These are phyloP conservation scores for Leccinum longicurvipes DNA, from an alignment of 768 basidiomycete genomes.

Conservation along the genomic window DNA sequence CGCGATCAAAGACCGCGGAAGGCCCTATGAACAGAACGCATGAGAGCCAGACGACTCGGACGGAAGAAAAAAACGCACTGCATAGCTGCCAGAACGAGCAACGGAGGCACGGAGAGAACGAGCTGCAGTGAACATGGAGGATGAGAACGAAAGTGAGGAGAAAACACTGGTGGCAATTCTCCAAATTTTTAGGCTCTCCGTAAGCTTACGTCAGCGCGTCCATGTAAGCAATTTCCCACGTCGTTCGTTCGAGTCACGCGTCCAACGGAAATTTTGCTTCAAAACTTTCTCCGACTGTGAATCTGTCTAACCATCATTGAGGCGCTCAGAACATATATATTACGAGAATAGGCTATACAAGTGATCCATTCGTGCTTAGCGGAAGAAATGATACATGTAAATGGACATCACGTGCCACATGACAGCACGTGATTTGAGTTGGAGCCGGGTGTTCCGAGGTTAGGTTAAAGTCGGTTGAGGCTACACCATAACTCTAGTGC, in stretches of 20 bases:
- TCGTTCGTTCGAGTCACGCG: slow-evolving; percentile 3
- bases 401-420: not conserved
- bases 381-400: not conserved
- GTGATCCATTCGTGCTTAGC: not conserved
- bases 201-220: slow-evolving; percentile 27
- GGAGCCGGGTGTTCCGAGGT: not conserved
- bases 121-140: slow-evolving; percentile 71
- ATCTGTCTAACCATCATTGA: not conserved
- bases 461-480: no score
- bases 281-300: not conserved
- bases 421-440: not conserved
- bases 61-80: slow-evolving; percentile 39
- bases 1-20: slow-evolving; percentile 72
- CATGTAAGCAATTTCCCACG: slow-evolving; percentile 16
- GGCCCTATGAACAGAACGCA: slow-evolving; percentile 39
- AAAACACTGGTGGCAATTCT: slow-evolving; percentile 32
- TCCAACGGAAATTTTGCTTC: not conserved
- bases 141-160: slow-evolving; percentile 35
- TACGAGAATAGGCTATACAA: not conserved
- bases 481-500: not conserved
- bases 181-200: slow-evolving; percentile 44
- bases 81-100: slow-evolving; percentile 60
- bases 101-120: slow-evolving; percentile 60
- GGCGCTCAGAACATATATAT: not conserved
- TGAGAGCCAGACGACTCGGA: not conserved